These are phyloP conservation scores for Saksenaea vasiformis DNA, from an alignment of 371 early-diverging fungal genomes.

Conservation along the genomic window DNA sequence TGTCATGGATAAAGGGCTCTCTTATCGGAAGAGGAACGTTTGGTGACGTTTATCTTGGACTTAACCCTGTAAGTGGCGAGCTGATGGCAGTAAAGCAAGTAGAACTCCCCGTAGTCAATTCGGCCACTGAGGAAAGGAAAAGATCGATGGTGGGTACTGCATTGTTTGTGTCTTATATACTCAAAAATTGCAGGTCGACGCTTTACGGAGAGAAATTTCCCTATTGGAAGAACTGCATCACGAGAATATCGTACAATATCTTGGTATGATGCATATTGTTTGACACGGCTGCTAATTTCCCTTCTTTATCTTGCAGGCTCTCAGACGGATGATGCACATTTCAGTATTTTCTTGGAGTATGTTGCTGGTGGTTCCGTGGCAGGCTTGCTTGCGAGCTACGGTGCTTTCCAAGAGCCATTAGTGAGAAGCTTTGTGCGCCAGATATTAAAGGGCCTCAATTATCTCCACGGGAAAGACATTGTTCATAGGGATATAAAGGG, in stretches of 20 bases:
- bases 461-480: conserved; percentile 94
- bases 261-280: conserved; percentile 51
- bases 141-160: conserved; percentile 49
- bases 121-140: conserved; percentile 68
- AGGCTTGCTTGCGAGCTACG: conserved; percentile 80
- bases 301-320: conserved; percentile 51
- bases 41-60: conserved; percentile 94
- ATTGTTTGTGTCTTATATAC: neutral
- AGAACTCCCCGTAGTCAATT: conserved; percentile 74
- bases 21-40: conserved; percentile 97
- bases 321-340: conserved; percentile 74
- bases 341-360: conserved; percentile 98
- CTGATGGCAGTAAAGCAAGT: conserved; percentile 99
- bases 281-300: neutral
- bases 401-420: conserved; percentile 84
- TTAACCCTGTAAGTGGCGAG: conserved; percentile 81
- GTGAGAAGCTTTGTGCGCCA: conserved; percentile 88
- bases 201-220: conserved; percentile 87
- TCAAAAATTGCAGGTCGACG: conserved; percentile 63
- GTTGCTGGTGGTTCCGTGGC: conserved; percentile 97
- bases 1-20: conserved; percentile 84
- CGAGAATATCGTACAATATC: conserved; percentile 93
- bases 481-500: conserved; percentile 99
- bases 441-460: conserved; percentile 90
- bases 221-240: conserved; percentile 90